Evolutionary conservation across 2,329 filamentous ascomycete genomes (phyloP).

Genomic region (Amauroascus niger): DNA sequence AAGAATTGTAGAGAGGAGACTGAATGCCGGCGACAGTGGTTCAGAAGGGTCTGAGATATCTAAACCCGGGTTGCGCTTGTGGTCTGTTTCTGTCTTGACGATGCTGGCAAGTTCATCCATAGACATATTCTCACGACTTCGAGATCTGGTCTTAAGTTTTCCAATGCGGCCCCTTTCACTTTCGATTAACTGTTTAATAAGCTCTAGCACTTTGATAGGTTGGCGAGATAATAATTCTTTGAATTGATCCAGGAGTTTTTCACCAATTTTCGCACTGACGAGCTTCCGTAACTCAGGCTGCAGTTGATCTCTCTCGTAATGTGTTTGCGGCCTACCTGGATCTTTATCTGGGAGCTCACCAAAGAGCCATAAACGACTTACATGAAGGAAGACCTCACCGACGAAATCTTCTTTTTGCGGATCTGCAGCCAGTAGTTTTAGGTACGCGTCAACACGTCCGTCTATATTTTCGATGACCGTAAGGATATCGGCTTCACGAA

Average conservation of each 20-base stretch:
- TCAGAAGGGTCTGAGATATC: constrained; percentile 26
- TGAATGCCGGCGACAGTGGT: constrained; percentile 34
- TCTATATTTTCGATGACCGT: constrained; percentile 30
- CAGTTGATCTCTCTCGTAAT: constrained; percentile 18
- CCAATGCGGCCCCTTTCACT: constrained; percentile 23
- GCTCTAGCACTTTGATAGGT: constrained; percentile 33
- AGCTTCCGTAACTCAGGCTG: constrained; percentile 29
- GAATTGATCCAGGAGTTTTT: constrained; percentile 35
- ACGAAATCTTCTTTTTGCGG: constrained; percentile 34
- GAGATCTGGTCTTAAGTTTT: neutral
- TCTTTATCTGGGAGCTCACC: constrained; percentile 13
- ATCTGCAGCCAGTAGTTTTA: constrained; percentile 30
- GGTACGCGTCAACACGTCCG: constrained; percentile 30
- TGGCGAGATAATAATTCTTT: constrained; percentile 35
- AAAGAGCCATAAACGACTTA: constrained; percentile 36
- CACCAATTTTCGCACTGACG: constrained; percentile 34
- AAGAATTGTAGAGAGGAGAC: constrained; percentile 35
- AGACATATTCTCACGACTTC: neutral
- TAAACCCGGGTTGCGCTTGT: neutral
- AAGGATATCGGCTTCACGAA: constrained; percentile 24
- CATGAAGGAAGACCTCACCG: constrained; percentile 36
- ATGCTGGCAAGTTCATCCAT: constrained; percentile 32
- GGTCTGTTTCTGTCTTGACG: constrained; percentile 18
- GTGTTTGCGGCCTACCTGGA: constrained; percentile 8
- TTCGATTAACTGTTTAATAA: constrained; percentile 35